Conservation (phyloP, 176 grass and related monocot species). For the Zoysia japonica region DNA sequence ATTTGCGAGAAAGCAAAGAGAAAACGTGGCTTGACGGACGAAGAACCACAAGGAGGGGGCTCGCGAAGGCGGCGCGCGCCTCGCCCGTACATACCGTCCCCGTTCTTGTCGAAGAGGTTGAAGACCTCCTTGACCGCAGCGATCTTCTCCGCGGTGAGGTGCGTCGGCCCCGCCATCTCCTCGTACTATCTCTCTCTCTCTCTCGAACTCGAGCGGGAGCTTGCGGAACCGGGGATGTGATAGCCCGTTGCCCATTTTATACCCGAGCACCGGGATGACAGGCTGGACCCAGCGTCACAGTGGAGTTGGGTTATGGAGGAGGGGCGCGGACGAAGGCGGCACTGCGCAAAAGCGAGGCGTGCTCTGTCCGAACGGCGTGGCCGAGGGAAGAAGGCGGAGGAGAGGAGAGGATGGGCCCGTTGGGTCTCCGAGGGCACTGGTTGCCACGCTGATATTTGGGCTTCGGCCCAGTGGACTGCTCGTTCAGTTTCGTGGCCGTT, state of each 20-base stretch:
- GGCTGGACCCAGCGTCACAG: no score
- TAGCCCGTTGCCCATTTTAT: no score
- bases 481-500: no score
- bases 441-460: background rate
- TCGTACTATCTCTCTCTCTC: no score
- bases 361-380: background rate
- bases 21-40: background rate
- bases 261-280: no score
- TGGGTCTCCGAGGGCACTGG: background rate
- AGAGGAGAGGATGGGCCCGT: background rate
- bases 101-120: slow-evolving; percentile 42
- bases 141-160: slow-evolving; percentile 37
- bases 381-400: background rate
- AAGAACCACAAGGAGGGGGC: background rate
- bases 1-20: background rate
- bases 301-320: background rate
- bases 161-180: slow-evolving; percentile 21
- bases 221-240: no score
- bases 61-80: background rate
- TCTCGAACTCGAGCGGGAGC: background rate
- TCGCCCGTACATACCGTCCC: slow-evolving; percentile 32
- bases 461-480: no score
- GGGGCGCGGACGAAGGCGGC: background rate
- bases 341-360: background rate
- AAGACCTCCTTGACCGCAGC: slow-evolving; percentile 43